A percentile compares a stretch with the other conserved stretches of the same genome.
Evolutionary conservation across 495 filamentous ascomycete genomes (phyloP).

Genomic region (Bacidia rubella): DNA sequence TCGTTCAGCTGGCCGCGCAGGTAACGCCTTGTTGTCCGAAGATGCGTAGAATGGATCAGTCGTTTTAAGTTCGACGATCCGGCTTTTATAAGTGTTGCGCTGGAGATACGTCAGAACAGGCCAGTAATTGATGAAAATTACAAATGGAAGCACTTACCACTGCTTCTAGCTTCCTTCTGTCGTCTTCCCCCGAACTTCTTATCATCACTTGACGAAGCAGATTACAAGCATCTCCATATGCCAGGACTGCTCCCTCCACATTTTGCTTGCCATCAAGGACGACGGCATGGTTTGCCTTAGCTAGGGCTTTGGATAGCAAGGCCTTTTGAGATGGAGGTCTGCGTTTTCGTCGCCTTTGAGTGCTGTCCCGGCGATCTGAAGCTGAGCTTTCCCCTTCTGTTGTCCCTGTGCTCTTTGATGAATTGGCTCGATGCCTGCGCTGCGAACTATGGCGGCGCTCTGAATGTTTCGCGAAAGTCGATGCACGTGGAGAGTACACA

Average conservation of each 20-base stretch:
- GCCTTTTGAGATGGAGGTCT: constrained; percentile 59
- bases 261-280: constrained; percentile 90
- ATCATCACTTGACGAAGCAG: constrained; percentile 77
- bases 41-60: constrained; percentile 45
- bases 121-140: neutral
- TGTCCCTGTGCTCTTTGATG: constrained; percentile 17
- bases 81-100: constrained; percentile 78
- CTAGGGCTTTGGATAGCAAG: constrained; percentile 83
- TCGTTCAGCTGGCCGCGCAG: constrained; percentile 61
- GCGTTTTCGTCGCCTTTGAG: constrained; percentile 24
- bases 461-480: constrained; percentile 18
- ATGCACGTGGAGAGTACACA: constrained; percentile 15
- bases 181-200: constrained; percentile 63
- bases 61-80: constrained; percentile 70
- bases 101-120: constrained; percentile 13
- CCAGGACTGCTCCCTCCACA: constrained; percentile 80
- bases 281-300: constrained; percentile 92
- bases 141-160: constrained; percentile 54
- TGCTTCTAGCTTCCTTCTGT: constrained; percentile 69
- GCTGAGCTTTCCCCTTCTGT: constrained; percentile 20
- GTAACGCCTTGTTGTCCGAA: constrained; percentile 55
- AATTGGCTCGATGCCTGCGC: constrained; percentile 10
- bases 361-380: constrained; percentile 18
- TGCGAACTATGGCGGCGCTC: constrained; percentile 10
- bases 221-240: constrained; percentile 79